Evolutionary conservation across 805 yeast species (phyloP).

Genomic region (Kodamaea leandrae): DNA sequence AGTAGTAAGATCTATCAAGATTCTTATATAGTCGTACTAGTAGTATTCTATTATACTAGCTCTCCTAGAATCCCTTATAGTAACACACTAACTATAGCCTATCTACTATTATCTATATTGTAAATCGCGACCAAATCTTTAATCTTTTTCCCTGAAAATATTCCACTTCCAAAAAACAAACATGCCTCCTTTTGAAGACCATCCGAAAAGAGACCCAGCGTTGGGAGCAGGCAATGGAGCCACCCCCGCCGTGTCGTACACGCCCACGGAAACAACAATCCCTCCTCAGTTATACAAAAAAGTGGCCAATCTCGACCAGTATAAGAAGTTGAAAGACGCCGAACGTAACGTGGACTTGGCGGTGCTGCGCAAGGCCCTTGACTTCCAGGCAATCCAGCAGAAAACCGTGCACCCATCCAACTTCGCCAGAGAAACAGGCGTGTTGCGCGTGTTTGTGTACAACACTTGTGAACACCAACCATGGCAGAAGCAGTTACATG

Average conservation of each 20-base stretch:
- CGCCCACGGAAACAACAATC: conserved; percentile 42
- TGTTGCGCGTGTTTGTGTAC: conserved; percentile 76
- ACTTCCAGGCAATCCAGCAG: conserved; percentile 66
- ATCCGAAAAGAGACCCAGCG: conserved; percentile 15
- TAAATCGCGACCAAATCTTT: too few relatives aligned
- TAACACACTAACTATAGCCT: not conserved
- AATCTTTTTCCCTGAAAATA: too few relatives aligned
- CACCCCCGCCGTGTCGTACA: conserved; percentile 38
- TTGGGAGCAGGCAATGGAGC: conserved; percentile 33
- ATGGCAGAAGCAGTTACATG: conserved; percentile 53
- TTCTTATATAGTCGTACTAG: too few relatives aligned
- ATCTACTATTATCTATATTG: not conserved
- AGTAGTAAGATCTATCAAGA: too few relatives aligned
- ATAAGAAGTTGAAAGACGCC: conserved; percentile 71
- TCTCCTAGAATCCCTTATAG: too few relatives aligned
- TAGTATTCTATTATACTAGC: too few relatives aligned
- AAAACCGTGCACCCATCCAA: conserved; percentile 38
- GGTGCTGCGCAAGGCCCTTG: conserved; percentile 78
- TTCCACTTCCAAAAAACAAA: not conserved
- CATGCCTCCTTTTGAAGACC: conserved; percentile 20
- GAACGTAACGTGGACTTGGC: conserved; percentile 80
- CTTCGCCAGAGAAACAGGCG: conserved; percentile 48
- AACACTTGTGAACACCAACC: conserved; percentile 84
- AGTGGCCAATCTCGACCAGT: conserved; percentile 70
- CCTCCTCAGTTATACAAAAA: conserved; percentile 37